Base-by-base conservation (phyloP, 1,284 basidiomycete species). In the Trichosporon ovoides region DNA sequence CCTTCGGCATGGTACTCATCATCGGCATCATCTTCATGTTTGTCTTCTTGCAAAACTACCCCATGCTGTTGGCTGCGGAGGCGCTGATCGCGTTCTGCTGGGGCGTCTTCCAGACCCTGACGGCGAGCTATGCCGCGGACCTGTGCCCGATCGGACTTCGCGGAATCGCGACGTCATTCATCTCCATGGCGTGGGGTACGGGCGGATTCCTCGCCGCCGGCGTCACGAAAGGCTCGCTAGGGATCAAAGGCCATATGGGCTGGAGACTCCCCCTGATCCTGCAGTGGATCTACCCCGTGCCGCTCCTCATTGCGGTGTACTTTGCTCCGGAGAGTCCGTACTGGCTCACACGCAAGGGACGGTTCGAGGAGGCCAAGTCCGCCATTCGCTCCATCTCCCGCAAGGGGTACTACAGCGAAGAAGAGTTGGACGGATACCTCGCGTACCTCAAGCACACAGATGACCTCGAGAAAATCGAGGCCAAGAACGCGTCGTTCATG, bases 71-170 rank as follows among this genome's bases (percentile, higher is more conserved):
- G 28, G 66, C 53, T 24, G 64, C 64, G n/a, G 20, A 65, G 35
- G 53, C 55, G 4, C 46, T 65, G 20, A 38, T 37, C 5, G 53
- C 54, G 7, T 52, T 57, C 35, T 37, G 49, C 28, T 65, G 66
- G 66, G 55, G 53, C 3, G n/a, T 64, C 4, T 33, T 49, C 46
- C 52, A 58, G 63, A 79, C 80, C 1, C 66, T 81, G 2, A 79
- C 78, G 9, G 79, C 77, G 9, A 69, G 79, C 0, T 82, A 81
- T 60, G 80, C 81, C 19, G 76, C 77, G 22, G 80, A 81, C 52
- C 72, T 81, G 37, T 78, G 76, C 52, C 80, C 80, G 5, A 77
- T 80, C 37, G 68, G 69, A 16, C 74, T 81, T 7, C 79, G 80
- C 20, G 76, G 72, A n/a, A 70, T 16, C 75, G 77, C 35, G 81